Evolutionary conservation across 2,329 filamentous ascomycete species (phyloP), one percentile per base, ranked within the genome.

Genomic region (Colletotrichum abscissum): DNA sequence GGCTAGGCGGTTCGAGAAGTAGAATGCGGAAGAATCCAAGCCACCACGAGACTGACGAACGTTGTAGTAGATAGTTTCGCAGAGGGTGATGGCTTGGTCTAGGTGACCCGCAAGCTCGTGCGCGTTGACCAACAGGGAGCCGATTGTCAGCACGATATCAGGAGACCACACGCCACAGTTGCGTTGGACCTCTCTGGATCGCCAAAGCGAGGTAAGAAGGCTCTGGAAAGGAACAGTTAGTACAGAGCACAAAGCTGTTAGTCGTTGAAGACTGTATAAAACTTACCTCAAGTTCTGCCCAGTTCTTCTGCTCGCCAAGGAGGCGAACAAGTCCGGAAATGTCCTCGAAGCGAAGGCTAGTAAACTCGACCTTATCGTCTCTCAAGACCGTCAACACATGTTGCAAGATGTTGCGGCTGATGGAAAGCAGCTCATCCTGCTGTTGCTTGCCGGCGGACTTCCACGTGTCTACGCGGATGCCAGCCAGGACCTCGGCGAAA

Each of bases 231-330:
- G 4, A 4, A 3, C 7, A 52, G 67, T 77, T 46, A 75, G 69
- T 22, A 12, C 1, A 28, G 16, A 56, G 12, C 11, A 19, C 5
- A 7, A 1, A 42, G 16, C 2, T 1, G 1, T 9, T 11, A 8
- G 5, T 6, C 8, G 7, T 8, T 38, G 1, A 5, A 16, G 3
- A 7, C 1, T 28, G 2, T 5, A 8, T 9, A 2, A 11, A 28
- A 24, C 66, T 38, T 62, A 73, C 76, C 75, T 88, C 86, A 12
- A 88, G 82, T 63, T 87, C 85, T 24, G 79, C 77, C 72, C 82
- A 86, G 76, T 88, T 86, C 69, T 81, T 77, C 70, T 88, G 86
- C 28, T 84, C 83, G 35, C 86, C 87, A 1, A 89, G 81, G 4
- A 89, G 79, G 11, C 82, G 82, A 33, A 87, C 81, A 1, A 88